A percentile compares a stretch with the other conserved stretches of the same genome.
phyloP scores from a whole-genome alignment of 2,329 filamentous ascomycete species.

The Diplodia intermedia region DNA sequence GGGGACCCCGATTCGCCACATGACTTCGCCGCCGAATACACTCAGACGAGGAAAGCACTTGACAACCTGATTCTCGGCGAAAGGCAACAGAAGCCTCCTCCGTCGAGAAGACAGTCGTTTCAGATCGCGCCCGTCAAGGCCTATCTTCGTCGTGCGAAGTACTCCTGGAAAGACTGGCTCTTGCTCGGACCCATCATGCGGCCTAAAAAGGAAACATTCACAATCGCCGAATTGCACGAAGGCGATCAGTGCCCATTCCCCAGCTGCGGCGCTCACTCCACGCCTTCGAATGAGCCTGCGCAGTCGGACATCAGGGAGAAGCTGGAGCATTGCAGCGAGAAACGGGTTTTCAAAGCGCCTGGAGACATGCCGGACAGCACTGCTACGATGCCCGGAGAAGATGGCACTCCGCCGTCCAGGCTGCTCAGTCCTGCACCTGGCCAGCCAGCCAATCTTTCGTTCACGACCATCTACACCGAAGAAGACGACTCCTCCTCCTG shows the following conservation, averaged over 20 bases:
- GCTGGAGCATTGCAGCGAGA: background rate
- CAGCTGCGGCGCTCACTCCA: background rate
- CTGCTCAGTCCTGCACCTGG: background rate
- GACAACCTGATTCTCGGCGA: background rate
- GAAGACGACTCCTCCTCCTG: constrained; percentile 7
- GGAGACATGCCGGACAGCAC: background rate
- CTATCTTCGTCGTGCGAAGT: constrained; percentile 8
- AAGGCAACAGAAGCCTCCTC: background rate
- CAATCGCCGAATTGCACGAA: constrained; percentile 1
- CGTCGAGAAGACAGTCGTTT: constrained; percentile 5
- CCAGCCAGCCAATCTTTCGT: background rate
- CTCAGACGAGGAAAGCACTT: background rate
- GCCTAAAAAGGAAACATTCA: background rate
- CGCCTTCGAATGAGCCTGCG: background rate
- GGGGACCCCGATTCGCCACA: background rate
- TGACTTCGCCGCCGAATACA: background rate
- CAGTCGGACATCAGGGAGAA: background rate
- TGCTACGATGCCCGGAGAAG: background rate
- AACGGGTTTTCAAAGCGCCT: background rate
- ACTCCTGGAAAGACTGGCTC: constrained; percentile 19
- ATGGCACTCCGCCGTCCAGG: background rate
- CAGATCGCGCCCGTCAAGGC: constrained; percentile 7
- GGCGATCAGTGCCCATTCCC: background rate
- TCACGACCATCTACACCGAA: constrained; percentile 16
- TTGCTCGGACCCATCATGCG: constrained; percentile 2